Base-by-base conservation (phyloP, 1,284 basidiomycete species). In the Cystobasidium pallidum region DNA sequence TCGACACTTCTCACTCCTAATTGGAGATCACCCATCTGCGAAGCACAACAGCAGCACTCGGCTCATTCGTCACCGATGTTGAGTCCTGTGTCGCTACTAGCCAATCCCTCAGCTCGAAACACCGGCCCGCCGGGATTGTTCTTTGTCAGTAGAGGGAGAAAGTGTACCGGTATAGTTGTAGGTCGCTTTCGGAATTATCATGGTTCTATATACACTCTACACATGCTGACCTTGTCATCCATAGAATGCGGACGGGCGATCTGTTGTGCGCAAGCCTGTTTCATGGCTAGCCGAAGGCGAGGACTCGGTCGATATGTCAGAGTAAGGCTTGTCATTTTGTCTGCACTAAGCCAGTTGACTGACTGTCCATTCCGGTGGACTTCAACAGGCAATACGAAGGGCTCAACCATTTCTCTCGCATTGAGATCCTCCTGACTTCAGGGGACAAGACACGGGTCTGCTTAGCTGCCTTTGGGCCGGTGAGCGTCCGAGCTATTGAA, bases 81-180 rank as follows among this genome's bases (percentile, higher is more conserved):
- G 34, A 81, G 84, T 19, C 91, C 91, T 0, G 87, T 91, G 70
- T 92, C 91, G 21, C 83, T 93, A 3, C 83, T 93, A n/a, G 80
- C 88, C 17, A 91, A 92, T 76, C 88, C 91, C 2, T 74, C 76
- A 0, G 70, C 74, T 6, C 85, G 84, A 36, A 89, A 91, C 78
- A 91, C 90, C 76, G 91, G 91, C 0, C 91, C 91, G 24, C 91
- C 91, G 0, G 89, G 91, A 0, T 81, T 93, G 21, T 93, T 93
- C 82, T 92, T 87, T 79, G 91, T 91, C 24, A 89, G 90, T 21
- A 87, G 90, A 32, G 91, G 91, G 24, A 89, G 89, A 1, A 89
- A 91, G 76, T 90, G 89, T 75, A 92, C 90, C 0, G 85, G 88
- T 3, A 91, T 92, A 63, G 91, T 92, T 24, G 91, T 92, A 77